These are phyloP conservation scores for Linum lewisii DNA, from an alignment of 345 rosid species.

Conservation along the genomic window DNA sequence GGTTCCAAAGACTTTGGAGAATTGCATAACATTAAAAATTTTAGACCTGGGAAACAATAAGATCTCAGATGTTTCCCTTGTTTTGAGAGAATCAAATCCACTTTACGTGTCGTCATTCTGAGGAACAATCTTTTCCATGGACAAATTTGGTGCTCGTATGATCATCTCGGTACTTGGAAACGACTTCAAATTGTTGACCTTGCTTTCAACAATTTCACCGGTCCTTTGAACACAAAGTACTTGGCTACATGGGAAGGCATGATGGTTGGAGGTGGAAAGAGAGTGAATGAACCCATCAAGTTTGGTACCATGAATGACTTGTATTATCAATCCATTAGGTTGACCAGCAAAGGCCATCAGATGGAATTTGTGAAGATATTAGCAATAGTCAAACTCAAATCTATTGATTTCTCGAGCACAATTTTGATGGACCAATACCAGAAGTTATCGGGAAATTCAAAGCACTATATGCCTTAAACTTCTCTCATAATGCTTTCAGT, in stretches of 20 bases:
- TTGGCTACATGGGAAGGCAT: conserved; percentile 27
- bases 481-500: neutral
- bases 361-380: neutral
- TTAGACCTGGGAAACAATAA: conserved; percentile 17
- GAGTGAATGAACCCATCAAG: conserved; percentile 12
- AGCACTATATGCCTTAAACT: neutral
- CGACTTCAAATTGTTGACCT: conserved; percentile 30
- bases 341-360: neutral
- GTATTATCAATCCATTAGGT: neutral
- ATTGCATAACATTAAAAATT: conserved; percentile 11
- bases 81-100: neutral
- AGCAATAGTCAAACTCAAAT: neutral
- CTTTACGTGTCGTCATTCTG: neutral
- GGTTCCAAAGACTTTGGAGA: conserved; percentile 15
- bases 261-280: conserved; percentile 13
- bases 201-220: conserved; percentile 27
- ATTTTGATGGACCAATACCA: neutral
- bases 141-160: neutral
- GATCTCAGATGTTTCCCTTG: conserved; percentile 15
- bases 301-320: neutral
- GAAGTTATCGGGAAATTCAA: neutral
- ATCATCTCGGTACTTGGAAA: neutral
- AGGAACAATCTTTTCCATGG: conserved; percentile 11
- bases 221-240: conserved; percentile 2
- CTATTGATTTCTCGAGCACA: neutral